Conservation (phyloP, 352 stramenopile species). For the Pythium angustatum region DNA sequence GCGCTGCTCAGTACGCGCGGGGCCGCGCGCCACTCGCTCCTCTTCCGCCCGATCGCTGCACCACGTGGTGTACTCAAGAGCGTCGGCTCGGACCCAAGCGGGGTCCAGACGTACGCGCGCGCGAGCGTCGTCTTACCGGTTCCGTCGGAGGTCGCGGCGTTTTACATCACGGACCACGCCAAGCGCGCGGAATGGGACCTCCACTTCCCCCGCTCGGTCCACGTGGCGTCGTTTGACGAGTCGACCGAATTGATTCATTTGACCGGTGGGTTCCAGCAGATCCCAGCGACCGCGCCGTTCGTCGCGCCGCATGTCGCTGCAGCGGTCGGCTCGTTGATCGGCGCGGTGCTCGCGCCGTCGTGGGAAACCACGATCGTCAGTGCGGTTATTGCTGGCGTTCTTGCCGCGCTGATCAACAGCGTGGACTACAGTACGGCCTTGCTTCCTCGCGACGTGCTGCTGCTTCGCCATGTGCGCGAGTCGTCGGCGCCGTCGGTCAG, state of each 20-base stretch:
- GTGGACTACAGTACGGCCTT: conserved; percentile 57
- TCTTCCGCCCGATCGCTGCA: conserved; percentile 60
- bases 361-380: conserved; percentile 51
- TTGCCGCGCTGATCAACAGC: conserved; percentile 46
- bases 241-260: conserved; percentile 75
- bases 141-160: conserved; percentile 61
- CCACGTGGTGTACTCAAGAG: conserved; percentile 62
- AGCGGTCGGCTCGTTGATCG: conserved; percentile 42
- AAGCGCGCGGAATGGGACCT: conserved; percentile 79
- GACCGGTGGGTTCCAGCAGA: conserved; percentile 47
- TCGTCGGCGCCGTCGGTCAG: conserved; percentile 42
- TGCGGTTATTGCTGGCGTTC: conserved; percentile 52
- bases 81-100: conserved; percentile 41
- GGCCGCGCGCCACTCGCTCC: conserved; percentile 35
- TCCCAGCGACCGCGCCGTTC: conserved; percentile 48
- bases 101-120: conserved; percentile 52
- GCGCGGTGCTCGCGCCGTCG: conserved; percentile 40
- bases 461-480: conserved; percentile 76
- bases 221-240: conserved; percentile 76
- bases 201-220: conserved; percentile 61
- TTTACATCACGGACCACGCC: conserved; percentile 62
- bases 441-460: conserved; percentile 62
- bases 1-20: conserved; percentile 45
- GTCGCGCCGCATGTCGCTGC: conserved; percentile 53
- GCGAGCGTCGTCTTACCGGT: conserved; percentile 69